Conservation (phyloP, 441 rosid genomes). For the Arabidopsis hybrid region DNA sequence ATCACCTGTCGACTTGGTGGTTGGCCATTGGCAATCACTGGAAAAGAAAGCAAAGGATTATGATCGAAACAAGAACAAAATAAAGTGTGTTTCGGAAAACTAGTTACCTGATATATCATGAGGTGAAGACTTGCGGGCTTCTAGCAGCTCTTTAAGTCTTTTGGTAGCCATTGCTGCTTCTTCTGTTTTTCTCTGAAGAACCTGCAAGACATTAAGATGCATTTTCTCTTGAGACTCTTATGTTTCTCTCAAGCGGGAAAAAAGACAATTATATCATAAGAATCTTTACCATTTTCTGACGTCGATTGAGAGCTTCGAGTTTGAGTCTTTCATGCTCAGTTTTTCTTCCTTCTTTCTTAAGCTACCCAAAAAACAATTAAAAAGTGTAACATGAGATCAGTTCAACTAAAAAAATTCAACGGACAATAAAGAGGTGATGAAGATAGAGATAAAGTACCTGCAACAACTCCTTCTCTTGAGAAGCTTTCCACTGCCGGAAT, state of each 20-base stretch:
- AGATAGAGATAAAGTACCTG: conserved; percentile 50
- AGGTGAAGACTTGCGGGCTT: conserved; percentile 85
- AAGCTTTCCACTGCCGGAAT: conserved; percentile 80
- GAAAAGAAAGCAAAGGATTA: conserved; percentile 34
- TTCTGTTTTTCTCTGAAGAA: conserved; percentile 92
- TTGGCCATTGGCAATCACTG: conserved; percentile 64
- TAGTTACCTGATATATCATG: conserved; percentile 59
- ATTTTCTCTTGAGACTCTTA: conserved; percentile 17
- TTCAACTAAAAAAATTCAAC: background rate
- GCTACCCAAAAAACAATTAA: conserved; percentile 49
- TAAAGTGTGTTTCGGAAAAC: background rate
- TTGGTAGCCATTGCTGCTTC: conserved; percentile 99
- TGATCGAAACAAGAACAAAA: conserved; percentile 12
- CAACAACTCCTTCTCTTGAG: conserved; percentile 71
- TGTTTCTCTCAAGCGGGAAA: background rate
- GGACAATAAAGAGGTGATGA: background rate
- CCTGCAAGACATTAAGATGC: conserved; percentile 52
- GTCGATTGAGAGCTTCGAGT: conserved; percentile 68
- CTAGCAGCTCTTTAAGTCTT: conserved; percentile 92
- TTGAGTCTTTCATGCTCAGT: conserved; percentile 73
- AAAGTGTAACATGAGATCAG: conserved; percentile 14
- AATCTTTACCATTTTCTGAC: conserved; percentile 64
- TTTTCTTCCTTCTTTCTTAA: conserved; percentile 75
- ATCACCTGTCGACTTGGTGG: conserved; percentile 65
- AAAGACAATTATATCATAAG: background rate